Percentiles rank a stretch among this genome's conserved stretches.
Conservation (phyloP, 2,329 filamentous ascomycete species). For the Ophiostoma sp. region DNA sequence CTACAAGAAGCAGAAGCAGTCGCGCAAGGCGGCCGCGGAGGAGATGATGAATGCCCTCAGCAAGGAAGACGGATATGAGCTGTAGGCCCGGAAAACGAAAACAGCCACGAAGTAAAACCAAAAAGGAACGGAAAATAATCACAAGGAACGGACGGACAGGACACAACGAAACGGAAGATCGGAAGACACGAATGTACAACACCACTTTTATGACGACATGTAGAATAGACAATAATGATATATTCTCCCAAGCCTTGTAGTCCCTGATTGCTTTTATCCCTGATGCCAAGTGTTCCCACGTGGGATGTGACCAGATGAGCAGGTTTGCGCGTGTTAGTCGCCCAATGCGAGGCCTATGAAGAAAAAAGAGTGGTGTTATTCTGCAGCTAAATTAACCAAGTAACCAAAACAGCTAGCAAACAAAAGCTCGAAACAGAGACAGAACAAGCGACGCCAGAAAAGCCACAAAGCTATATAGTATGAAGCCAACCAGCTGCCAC, state of each 20-base stretch:
- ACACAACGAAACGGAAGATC: too few relatives aligned
- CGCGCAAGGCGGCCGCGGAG: slow-evolving; percentile 36
- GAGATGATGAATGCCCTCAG: slow-evolving; percentile 31
- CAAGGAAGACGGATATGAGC: slow-evolving; percentile 7
- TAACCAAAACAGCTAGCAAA: neutral
- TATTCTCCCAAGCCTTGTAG: neutral
- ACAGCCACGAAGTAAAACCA: neutral
- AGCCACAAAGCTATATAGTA: too few relatives aligned
- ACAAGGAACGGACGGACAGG: neutral
- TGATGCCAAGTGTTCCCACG: neutral
- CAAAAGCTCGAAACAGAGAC: neutral
- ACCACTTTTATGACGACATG: slow-evolving; percentile 1
- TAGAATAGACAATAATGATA: neutral
- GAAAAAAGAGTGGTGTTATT: neutral
- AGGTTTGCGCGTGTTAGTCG: slow-evolving; percentile 21
- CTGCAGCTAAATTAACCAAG: neutral
- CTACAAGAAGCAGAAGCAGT: slow-evolving; percentile 28
- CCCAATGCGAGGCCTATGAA: neutral
- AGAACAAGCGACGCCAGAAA: neutral
- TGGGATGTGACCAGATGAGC: slow-evolving; percentile 17
- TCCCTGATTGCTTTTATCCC: neutral
- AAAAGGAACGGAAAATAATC: neutral
- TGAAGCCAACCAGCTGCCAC: too few relatives aligned
- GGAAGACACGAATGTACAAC: neutral
- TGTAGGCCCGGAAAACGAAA: neutral